Evolutionary conservation across 2,329 filamentous ascomycete species (phyloP), one percentile per base, ranked within the genome.

Genomic region (Diaporthe sp.): DNA sequence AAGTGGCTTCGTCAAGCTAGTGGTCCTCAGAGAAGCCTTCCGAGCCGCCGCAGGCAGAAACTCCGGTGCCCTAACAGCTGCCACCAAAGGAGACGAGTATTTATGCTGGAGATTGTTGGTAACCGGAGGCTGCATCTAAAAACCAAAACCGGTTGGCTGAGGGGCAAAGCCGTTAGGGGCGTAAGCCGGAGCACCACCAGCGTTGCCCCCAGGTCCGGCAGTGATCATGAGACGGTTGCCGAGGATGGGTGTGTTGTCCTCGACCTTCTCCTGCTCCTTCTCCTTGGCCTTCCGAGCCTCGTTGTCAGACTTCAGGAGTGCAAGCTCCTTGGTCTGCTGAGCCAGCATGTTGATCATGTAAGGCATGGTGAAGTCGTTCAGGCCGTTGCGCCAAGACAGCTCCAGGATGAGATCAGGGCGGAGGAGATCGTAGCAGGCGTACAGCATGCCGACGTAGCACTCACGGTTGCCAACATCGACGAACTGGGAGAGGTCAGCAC

Each of bases 401-500:
- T 99, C 97, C 85, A 99, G 91, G 76, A 99, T 94, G 71, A 97
- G 89, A 82, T 98, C 95, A 4, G 97, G 94, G 25, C 95, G 95
- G 80, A 99, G 96, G 77, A 99, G 93, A 76, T 98, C 97, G 86
- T 99, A 98, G 90, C 97, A 99, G 71, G 97, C 94, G 83, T 99
- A 99, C 67, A 99, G 91, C 96, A 99, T 99, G 83, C 96, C 97
- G n/a, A 98, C 97, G 84, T 98, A 99, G 90, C 97, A 99, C 85
- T 99, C 97, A 78, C 96, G 95, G 89, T 96, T 98, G 81, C 97
- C 97, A 86, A 99, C 98, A 83, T 99, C 97, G 82, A 99, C 97
- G 81, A 99, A 99, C 96, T 98, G 83, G 2, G 65, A 74, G 17
- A 28, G 51, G 77, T 87, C 82, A 89, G 85, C 67, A 80, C 55